Base-by-base conservation (phyloP, 179 eudicot genomes). In the Heliamphora pulchella region DNA sequence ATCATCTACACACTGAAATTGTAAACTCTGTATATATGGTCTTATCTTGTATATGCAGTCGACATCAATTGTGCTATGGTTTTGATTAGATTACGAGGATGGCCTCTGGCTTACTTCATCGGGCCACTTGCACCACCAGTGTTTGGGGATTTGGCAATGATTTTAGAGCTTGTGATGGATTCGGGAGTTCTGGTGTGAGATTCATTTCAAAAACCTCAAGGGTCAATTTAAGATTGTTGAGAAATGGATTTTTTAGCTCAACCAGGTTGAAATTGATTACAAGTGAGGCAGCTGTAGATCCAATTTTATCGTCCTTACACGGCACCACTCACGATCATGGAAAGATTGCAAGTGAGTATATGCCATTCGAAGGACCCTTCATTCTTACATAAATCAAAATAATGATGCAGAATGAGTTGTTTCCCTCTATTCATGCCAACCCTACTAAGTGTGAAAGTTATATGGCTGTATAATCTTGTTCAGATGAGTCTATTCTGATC, bases 401-500 rank as follows among this genome's bases (percentile, higher is more conserved):
- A 54, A 17, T 11, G 22, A 58, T 46, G 68, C 41, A 69, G 0
- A 61, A 11, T 44, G 22, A 15, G 3, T 53, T 8, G 3, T 46
- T 57, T 44, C 20, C 10, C 39, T 50, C 67, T 44, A 31, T 75
- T 46, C 51, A 75, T 61, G 11, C 51, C 50, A 3, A 39, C 41
- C 53, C 43, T 47, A 14, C 79, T 10, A 11, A 11, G 10, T 64
- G 44, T 51, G 20, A 22, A 50, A 17, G 10, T 31, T 31, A 31
- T 14, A 20, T 2, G 20, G 61, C 15, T 17, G n/a, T 46, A 39
- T 18, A 11, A 13, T 87, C 70, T 15, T 81, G 65, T 74, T 57
- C 88, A 94, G 97, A 82, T 69, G 98, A 94, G 84, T 91, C 96
- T 75, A 71, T 86, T 54, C 86, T 94, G 83, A 93, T 94, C 68